Percentiles rank a stretch among this genome's conserved stretches.
Evolutionary conservation across 2,329 filamentous ascomycete genomes (phyloP).

Genomic region (Alternaria ventricosa): DNA sequence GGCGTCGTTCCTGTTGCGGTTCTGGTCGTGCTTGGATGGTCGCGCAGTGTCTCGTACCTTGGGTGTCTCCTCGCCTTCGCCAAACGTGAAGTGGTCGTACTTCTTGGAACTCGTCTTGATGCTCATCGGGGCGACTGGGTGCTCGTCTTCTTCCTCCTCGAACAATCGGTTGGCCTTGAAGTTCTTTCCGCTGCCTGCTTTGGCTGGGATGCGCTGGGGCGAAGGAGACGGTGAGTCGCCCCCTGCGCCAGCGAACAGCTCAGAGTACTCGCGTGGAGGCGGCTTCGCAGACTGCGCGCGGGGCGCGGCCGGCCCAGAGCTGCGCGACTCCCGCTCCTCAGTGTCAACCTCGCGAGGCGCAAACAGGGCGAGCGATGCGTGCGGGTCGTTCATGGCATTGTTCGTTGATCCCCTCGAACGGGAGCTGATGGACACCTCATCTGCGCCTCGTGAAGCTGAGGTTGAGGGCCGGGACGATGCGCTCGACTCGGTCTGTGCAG

Average conservation of each 20-base stretch:
- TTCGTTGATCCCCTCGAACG: constrained; percentile 50
- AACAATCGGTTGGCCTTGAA: constrained; percentile 63
- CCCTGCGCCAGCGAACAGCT: constrained; percentile 69
- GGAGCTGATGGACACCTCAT: constrained; percentile 42
- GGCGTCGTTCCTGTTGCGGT: constrained; percentile 12
- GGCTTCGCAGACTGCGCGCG: constrained; percentile 72
- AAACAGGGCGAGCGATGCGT: constrained; percentile 78
- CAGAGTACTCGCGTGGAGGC: constrained; percentile 68
- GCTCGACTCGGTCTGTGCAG: constrained; percentile 35
- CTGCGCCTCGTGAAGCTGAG: constrained; percentile 37
- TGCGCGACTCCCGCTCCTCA: constrained; percentile 47
- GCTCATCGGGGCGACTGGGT: constrained; percentile 37
- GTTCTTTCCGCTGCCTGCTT: constrained; percentile 59
- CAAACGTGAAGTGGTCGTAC: constrained; percentile 86
- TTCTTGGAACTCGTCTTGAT: constrained; percentile 76
- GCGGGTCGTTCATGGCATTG: constrained; percentile 53
- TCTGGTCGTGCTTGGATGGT: constrained; percentile 51
- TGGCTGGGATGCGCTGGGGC: constrained; percentile 51
- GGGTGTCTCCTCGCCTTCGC: constrained; percentile 61
- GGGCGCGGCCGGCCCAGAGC: constrained; percentile 64
- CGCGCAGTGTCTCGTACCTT: constrained; percentile 57
- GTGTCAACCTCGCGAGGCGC: constrained; percentile 70
- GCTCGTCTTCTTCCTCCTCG: constrained; percentile 59
- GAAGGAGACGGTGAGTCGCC: constrained; percentile 45
- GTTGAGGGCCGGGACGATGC: constrained; percentile 44